phyloP scores from a whole-genome alignment of 148 eudicot genomes.

The Rheum nobile region DNA sequence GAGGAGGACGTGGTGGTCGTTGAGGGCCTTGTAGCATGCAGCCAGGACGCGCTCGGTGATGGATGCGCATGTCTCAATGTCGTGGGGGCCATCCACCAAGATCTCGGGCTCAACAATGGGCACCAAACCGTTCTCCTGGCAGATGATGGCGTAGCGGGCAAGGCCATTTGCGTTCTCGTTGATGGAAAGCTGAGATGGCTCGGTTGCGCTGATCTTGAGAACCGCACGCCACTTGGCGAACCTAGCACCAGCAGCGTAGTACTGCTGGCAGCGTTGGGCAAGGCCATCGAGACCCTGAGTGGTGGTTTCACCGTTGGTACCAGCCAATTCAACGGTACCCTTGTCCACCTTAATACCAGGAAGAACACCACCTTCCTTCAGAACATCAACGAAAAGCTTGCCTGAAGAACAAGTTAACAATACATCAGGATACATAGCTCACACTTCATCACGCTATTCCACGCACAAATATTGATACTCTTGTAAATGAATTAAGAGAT shows the following conservation, averaged over 20 bases:
- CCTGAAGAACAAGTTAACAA: constrained; percentile 23
- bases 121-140: constrained; percentile 82
- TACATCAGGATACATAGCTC: not conserved
- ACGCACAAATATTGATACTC: not conserved
- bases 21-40: constrained; percentile 85
- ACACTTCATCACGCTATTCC: no score
- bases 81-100: constrained; percentile 76
- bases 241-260: constrained; percentile 71
- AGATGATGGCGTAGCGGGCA: constrained; percentile 85
- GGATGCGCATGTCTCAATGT: constrained; percentile 66
- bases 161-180: constrained; percentile 79
- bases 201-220: constrained; percentile 61
- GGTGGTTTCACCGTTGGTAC: constrained; percentile 84
- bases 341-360: constrained; percentile 94
- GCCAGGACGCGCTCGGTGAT: constrained; percentile 83
- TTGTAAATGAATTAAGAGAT: not conserved
- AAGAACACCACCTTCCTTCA: constrained; percentile 71
- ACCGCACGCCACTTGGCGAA: constrained; percentile 90
- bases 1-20: constrained; percentile 83
- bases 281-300: constrained; percentile 86
- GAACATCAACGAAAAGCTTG: constrained; percentile 68
- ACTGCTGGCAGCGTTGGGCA: constrained; percentile 53
- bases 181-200: constrained; percentile 77
- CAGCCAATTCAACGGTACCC: constrained; percentile 81
- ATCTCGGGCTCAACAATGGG: constrained; percentile 97